Conservation (phyloP, 495 filamentous ascomycete genomes). For the Aspergillus conjunctus region DNA sequence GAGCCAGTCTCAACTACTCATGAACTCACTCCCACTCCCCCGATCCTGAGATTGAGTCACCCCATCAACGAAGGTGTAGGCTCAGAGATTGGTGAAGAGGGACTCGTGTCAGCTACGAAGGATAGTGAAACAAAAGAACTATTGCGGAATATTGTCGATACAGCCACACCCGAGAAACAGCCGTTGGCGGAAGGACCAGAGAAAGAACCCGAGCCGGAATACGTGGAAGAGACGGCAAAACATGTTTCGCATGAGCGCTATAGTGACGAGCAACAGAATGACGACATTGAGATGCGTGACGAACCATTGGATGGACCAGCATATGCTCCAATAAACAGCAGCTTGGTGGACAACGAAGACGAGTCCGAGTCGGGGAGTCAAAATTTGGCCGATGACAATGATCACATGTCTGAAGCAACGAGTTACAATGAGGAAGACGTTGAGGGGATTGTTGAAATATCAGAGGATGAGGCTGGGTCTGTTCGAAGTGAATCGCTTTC, state of each 20-base stretch:
- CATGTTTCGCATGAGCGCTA: neutral
- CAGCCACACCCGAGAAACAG: neutral
- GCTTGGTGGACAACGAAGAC: constrained; percentile 2
- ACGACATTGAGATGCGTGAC: neutral
- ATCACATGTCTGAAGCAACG: neutral
- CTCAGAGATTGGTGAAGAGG: neutral
- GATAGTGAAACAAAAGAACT: neutral
- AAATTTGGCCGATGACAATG: neutral
- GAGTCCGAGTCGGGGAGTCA: neutral
- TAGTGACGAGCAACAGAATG: constrained; percentile 4
- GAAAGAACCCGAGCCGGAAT: constrained; percentile 3
- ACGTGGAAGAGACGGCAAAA: neutral
- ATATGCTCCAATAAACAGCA: neutral
- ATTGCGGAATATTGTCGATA: neutral
- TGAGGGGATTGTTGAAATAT: neutral
- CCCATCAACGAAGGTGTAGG: neutral
- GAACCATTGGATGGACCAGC: neutral
- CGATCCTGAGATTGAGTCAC: neutral
- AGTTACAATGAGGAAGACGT: neutral
- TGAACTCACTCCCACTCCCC: neutral
- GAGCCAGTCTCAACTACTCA: neutral
- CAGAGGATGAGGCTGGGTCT: neutral
- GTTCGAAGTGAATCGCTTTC: neutral
- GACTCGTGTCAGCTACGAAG: neutral
- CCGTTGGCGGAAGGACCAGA: neutral